Percentiles rank a stretch among this genome's conserved stretches.
Evolutionary conservation across 2,329 filamentous ascomycete species (phyloP).

Genomic region (Saccharata proteae): DNA sequence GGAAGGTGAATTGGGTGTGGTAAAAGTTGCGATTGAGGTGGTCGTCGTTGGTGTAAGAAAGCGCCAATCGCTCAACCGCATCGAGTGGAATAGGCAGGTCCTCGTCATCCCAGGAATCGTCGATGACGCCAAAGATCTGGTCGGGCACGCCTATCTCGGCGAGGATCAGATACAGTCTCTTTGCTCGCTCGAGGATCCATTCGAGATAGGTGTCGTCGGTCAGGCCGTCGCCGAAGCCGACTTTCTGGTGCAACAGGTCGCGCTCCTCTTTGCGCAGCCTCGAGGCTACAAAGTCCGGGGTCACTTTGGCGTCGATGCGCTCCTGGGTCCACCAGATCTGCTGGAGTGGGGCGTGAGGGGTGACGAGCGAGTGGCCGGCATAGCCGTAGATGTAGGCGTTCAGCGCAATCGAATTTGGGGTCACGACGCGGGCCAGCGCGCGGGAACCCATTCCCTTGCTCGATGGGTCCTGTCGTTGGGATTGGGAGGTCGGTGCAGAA

Average conservation of each 20-base stretch:
- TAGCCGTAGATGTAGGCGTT: slow-evolving; percentile 38
- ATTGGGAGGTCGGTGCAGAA: no score
- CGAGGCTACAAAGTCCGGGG: slow-evolving; percentile 52
- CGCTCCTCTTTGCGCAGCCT: slow-evolving; percentile 53
- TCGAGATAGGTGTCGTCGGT: slow-evolving; percentile 69
- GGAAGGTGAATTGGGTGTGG: slow-evolving; percentile 56
- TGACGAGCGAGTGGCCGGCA: slow-evolving; percentile 37
- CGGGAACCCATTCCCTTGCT: slow-evolving; percentile 28
- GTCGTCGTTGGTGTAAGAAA: slow-evolving; percentile 48
- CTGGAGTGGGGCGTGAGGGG: slow-evolving; percentile 35
- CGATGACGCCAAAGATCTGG: slow-evolving; percentile 63
- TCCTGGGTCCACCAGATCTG: slow-evolving; percentile 61
- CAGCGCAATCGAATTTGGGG: slow-evolving; percentile 31
- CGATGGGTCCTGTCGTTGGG: no score
- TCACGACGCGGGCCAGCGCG: slow-evolving; percentile 28
- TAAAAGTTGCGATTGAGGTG: slow-evolving; percentile 58
- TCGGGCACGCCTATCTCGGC: slow-evolving; percentile 58
- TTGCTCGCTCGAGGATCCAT: slow-evolving; percentile 60
- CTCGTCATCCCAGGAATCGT: slow-evolving; percentile 65
- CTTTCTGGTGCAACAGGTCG: slow-evolving; percentile 47
- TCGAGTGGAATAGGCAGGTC: slow-evolving; percentile 59
- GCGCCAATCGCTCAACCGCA: slow-evolving; percentile 50
- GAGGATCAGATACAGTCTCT: slow-evolving; percentile 58
- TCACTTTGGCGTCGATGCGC: slow-evolving; percentile 58
- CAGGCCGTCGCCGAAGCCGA: slow-evolving; percentile 55